Evolutionary conservation across 2,329 filamentous ascomycete species (phyloP).

Genomic region (Colletotrichum nymphaeae): DNA sequence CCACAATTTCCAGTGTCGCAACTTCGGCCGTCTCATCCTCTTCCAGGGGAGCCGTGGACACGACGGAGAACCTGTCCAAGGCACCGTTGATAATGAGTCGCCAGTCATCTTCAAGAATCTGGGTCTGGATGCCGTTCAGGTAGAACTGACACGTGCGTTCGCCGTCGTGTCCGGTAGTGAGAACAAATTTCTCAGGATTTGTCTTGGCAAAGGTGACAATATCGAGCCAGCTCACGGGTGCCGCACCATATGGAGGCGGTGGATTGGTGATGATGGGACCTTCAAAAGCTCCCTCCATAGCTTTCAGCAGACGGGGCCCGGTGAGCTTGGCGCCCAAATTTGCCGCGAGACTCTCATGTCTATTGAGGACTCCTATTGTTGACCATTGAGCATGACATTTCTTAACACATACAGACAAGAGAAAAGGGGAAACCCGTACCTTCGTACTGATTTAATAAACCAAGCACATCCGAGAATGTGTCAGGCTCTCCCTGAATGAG

Average conservation of each 20-base stretch:
- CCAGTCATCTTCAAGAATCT: constrained; percentile 91
- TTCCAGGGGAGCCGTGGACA: constrained; percentile 82
- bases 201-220: constrained; percentile 86
- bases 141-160: constrained; percentile 82
- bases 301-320: constrained; percentile 84
- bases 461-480: constrained; percentile 78
- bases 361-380: constrained; percentile 75
- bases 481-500: constrained; percentile 69
- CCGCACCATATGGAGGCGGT: constrained; percentile 65
- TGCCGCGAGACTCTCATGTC: constrained; percentile 87
- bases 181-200: constrained; percentile 81
- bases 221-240: constrained; percentile 81
- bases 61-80: constrained; percentile 77
- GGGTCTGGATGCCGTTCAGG: constrained; percentile 82
- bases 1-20: constrained; percentile 84
- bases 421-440: constrained; percentile 48
- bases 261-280: constrained; percentile 72
- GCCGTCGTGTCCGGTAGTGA: constrained; percentile 76
- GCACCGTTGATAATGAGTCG: constrained; percentile 85
- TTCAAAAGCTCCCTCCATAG: constrained; percentile 88
- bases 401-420: background rate
- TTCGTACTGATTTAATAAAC: constrained; percentile 83
- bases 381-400: constrained; percentile 10
- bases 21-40: constrained; percentile 90
- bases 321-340: constrained; percentile 87